These are phyloP conservation scores for Cordyceps militaris DNA, from an alignment of 2,329 filamentous ascomycete genomes.

Conservation along the genomic window DNA sequence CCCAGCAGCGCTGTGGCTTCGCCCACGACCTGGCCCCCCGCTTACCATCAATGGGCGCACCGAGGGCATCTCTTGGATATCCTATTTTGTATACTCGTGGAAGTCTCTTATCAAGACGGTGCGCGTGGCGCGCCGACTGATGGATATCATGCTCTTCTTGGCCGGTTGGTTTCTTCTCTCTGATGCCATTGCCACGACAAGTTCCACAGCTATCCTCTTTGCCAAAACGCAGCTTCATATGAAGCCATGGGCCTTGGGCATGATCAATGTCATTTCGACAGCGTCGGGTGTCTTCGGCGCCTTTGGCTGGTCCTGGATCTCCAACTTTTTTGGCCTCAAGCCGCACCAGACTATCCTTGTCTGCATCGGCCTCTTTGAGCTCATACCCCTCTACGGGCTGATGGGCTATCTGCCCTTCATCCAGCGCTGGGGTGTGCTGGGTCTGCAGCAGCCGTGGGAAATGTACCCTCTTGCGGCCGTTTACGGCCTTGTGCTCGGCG, in stretches of 20 bases:
- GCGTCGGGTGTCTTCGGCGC: constrained; percentile 77
- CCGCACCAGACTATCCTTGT: constrained; percentile 85
- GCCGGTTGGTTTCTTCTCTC: constrained; percentile 90
- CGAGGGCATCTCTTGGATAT: constrained; percentile 44
- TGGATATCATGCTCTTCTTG: constrained; percentile 72
- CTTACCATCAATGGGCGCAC: constrained; percentile 41
- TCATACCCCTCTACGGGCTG: constrained; percentile 88
- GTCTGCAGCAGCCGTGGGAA: constrained; percentile 91
- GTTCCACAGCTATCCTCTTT: constrained; percentile 89
- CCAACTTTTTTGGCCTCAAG: constrained; percentile 58
- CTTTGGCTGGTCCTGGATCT: constrained; percentile 80
- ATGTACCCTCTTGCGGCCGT: constrained; percentile 90
- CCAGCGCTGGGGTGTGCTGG: constrained; percentile 64
- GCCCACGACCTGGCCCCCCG: constrained; percentile 81
- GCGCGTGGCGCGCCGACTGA: constrained; percentile 62
- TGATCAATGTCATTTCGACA: constrained; percentile 92
- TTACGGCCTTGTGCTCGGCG: constrained; percentile 92
- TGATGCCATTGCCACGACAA: constrained; percentile 90
- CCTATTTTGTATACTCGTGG: constrained; percentile 81
- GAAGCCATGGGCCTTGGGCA: constrained; percentile 76
- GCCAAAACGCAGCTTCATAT: constrained; percentile 91
- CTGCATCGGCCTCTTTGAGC: constrained; percentile 85
- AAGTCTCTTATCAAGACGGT: constrained; percentile 75
- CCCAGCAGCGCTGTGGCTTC: constrained; percentile 79
- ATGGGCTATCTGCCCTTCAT: constrained; percentile 81